These are phyloP conservation scores for Sanghuangporus weigelae DNA, from an alignment of 1,284 basidiomycete species.

Conservation along the genomic window DNA sequence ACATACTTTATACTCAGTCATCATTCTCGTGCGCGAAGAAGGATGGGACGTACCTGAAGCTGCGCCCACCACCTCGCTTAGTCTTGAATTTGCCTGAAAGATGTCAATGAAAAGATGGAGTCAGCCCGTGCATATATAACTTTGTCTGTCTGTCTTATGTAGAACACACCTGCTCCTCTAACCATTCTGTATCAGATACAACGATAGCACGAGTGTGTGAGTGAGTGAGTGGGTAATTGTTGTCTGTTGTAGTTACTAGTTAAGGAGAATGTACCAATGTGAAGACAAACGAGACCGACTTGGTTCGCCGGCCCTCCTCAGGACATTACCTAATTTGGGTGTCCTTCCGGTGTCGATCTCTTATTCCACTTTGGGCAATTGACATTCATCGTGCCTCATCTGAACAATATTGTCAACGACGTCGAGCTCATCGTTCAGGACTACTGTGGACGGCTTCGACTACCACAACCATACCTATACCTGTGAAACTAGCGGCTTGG, in stretches of 20 bases:
- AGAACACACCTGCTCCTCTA: conserved; percentile 45
- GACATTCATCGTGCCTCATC: no score
- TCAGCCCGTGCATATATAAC: background rate
- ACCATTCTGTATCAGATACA: conserved; percentile 39
- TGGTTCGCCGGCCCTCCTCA: no score
- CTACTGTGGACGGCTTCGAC: background rate
- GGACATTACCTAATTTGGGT: background rate
- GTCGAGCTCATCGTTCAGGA: background rate
- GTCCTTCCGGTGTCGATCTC: no score
- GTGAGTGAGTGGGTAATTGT: background rate
- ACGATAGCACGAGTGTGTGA: background rate
- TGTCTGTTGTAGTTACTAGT: no score
- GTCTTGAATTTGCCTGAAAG: conserved; percentile 73
- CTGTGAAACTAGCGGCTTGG: no score
- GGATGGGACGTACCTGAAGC: conserved; percentile 52
- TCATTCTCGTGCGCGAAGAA: conserved; percentile 1
- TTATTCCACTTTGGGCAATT: no score
- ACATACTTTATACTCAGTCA: conserved; percentile 3
- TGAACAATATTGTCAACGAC: background rate
- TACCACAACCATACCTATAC: no score
- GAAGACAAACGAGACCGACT: no score
- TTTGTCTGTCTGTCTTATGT: background rate
- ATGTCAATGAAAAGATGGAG: background rate
- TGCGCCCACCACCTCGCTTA: conserved; percentile 82
- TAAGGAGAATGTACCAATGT: no score